Conservation (phyloP, 1,284 basidiomycete species). For the Ceratobasidium sp. region DNA sequence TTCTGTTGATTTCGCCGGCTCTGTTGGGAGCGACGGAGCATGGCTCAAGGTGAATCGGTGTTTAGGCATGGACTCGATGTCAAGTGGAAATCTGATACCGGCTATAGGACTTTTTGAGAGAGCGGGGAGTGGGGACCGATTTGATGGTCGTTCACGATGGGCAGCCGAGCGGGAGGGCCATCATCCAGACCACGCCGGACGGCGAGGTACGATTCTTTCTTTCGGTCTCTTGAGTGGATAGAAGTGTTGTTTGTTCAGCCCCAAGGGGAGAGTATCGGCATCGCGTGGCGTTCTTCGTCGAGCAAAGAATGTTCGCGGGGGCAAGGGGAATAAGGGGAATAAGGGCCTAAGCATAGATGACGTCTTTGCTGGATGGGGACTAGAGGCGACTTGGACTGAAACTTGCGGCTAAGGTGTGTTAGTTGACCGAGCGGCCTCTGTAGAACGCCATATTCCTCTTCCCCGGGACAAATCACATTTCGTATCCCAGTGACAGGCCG, state of each 20-base stretch:
- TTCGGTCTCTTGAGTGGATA: not conserved
- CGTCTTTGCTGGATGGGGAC: conserved; percentile 64
- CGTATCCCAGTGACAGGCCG: conserved; percentile 31
- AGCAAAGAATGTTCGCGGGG: not conserved
- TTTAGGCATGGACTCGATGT: conserved; percentile 16
- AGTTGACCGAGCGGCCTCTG: conserved; percentile 12
- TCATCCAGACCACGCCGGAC: conserved; percentile 42
- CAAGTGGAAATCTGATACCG: not conserved
- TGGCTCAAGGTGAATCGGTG: conserved; percentile 37
- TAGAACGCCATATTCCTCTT: conserved; percentile 45
- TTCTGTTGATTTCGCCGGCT: conserved; percentile 40
- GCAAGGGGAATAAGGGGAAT: too few relatives aligned
- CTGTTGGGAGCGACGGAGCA: conserved; percentile 35
- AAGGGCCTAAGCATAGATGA: not conserved
- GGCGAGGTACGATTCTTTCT: conserved; percentile 31
- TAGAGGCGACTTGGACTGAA: conserved; percentile 54
- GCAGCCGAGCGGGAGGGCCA: conserved; percentile 39
- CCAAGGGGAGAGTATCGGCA: too few relatives aligned
- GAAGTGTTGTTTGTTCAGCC: not conserved
- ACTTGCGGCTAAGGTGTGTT: not conserved
- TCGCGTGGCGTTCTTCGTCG: not conserved
- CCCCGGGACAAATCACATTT: conserved; percentile 36
- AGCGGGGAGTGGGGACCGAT: conserved; percentile 40
- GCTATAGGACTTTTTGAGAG: conserved; percentile 27
- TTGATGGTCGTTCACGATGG: conserved; percentile 42